Conservation (phyloP, 2,329 filamentous ascomycete genomes). For the Pseudopithomyces chartarum region DNA sequence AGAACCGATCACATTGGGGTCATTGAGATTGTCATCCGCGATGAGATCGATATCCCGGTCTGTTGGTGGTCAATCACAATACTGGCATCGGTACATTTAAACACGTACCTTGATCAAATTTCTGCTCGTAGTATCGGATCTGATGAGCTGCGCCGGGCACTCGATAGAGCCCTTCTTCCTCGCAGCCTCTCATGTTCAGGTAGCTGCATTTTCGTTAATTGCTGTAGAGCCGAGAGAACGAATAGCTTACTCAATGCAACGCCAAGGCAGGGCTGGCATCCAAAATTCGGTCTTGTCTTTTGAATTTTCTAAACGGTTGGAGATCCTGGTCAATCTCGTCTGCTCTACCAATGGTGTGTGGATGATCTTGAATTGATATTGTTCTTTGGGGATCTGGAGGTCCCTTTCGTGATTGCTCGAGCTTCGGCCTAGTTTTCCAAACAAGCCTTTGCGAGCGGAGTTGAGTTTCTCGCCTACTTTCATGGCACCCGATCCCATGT, state of each 20-base stretch:
- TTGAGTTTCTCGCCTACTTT: constrained; percentile 72
- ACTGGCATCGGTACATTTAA: background rate
- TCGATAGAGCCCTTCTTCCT: constrained; percentile 91
- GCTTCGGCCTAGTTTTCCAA: constrained; percentile 76
- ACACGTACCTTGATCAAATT: constrained; percentile 79
- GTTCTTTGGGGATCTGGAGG: constrained; percentile 69
- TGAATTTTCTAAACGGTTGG: constrained; percentile 83
- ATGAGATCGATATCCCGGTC: constrained; percentile 91
- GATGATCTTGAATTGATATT: constrained; percentile 83
- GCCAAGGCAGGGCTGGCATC: constrained; percentile 96
- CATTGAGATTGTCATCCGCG: constrained; percentile 83
- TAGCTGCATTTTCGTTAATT: constrained; percentile 58
- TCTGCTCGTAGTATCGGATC: constrained; percentile 90
- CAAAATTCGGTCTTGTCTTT: constrained; percentile 97
- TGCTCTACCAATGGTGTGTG: constrained; percentile 87
- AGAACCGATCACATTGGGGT: constrained; percentile 95
- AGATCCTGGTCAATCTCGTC: constrained; percentile 87
- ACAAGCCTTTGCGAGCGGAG: constrained; percentile 80
- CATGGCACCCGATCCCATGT: constrained; percentile 72
- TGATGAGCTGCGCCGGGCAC: constrained; percentile 89
- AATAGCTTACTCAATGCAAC: constrained; percentile 81
- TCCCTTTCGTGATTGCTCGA: constrained; percentile 73
- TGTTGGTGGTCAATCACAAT: constrained; percentile 36
- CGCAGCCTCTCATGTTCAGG: constrained; percentile 90
- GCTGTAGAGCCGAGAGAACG: background rate